Evolutionary conservation across 345 rosid genomes (phyloP).

Genomic region (Excoecaria cochinchinensis): DNA sequence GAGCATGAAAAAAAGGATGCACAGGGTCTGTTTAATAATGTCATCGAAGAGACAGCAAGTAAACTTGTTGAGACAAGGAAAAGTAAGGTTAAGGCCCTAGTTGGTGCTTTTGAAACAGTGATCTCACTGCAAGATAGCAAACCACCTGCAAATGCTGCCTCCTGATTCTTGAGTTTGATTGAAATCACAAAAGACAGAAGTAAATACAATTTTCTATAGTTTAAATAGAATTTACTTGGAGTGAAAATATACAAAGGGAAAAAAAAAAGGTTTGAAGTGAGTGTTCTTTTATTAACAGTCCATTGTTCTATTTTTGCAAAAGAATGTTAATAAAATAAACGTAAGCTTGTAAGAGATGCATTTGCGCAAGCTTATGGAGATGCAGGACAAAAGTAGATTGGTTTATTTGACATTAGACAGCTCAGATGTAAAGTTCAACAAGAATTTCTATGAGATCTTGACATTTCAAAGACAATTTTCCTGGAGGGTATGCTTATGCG

Average conservation of each 20-base stretch:
- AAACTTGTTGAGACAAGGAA: conserved; percentile 76
- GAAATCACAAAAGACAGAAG: not conserved
- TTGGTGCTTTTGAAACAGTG: conserved; percentile 92
- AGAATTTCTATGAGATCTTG: conserved; percentile 19
- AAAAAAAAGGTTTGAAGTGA: not conserved
- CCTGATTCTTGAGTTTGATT: conserved; percentile 20
- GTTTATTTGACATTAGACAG: conserved; percentile 15
- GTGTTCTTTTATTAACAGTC: conserved; percentile 14
- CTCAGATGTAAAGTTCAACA: conserved; percentile 12
- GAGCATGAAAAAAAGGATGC: conserved; percentile 54
- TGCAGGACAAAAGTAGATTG: conserved; percentile 16
- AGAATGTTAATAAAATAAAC: conserved; percentile 24
- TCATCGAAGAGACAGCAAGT: conserved; percentile 93
- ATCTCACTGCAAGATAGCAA: conserved; percentile 73
- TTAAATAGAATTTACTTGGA: not conserved
- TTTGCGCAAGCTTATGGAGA: conserved; percentile 17
- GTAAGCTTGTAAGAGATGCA: conserved; percentile 21
- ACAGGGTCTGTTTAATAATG: conserved; percentile 62
- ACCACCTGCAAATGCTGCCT: conserved; percentile 28
- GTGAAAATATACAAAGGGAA: not conserved
- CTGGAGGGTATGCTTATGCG: conserved; percentile 22
- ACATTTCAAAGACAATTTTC: conserved; percentile 11
- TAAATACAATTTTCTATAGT: not conserved
- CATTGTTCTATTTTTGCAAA: not conserved
- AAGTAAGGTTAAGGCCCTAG: conserved; percentile 95